These are phyloP conservation scores for Penicillium salamii DNA, from an alignment of 495 filamentous ascomycete species.

Conservation along the genomic window DNA sequence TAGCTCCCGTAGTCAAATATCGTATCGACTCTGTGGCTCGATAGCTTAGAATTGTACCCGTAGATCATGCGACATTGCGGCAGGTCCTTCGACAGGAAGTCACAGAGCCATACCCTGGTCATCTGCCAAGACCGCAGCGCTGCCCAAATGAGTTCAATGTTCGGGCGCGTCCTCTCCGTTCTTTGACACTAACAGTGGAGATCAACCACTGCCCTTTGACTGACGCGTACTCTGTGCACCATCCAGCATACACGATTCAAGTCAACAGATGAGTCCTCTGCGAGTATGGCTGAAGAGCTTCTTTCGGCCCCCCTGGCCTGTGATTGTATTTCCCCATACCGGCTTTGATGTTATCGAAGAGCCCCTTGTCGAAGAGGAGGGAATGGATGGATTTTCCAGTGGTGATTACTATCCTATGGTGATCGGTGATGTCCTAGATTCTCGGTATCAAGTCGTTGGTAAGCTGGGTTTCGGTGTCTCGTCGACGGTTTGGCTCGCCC, in stretches of 20 bases:
- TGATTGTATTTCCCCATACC: slow-evolving; percentile 18
- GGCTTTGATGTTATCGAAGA: slow-evolving; percentile 20
- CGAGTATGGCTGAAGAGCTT: background rate
- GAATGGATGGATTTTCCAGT: slow-evolving; percentile 37
- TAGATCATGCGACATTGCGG: too few relatives aligned
- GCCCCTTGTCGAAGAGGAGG: slow-evolving; percentile 42
- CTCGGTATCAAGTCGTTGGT: slow-evolving; percentile 52
- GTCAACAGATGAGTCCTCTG: too few relatives aligned
- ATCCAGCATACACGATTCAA: too few relatives aligned
- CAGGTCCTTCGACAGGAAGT: too few relatives aligned
- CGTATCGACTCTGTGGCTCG: too few relatives aligned
- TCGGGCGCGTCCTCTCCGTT: background rate
- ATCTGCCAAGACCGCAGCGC: too few relatives aligned
- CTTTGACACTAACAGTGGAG: background rate
- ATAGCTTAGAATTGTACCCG: too few relatives aligned
- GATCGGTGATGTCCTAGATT: slow-evolving; percentile 48
- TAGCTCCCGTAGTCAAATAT: too few relatives aligned
- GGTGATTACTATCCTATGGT: slow-evolving; percentile 49
- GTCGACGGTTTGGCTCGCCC: slow-evolving; percentile 56
- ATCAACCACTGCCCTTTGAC: background rate
- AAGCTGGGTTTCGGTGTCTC: slow-evolving; percentile 55
- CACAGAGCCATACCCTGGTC: too few relatives aligned
- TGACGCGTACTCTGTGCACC: too few relatives aligned
- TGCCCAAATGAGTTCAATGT: too few relatives aligned
- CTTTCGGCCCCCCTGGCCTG: slow-evolving; percentile 10